Evolutionary conservation across 371 early-diverging fungal genomes (phyloP).

Genomic region (Sporodiniella umbellata): DNA sequence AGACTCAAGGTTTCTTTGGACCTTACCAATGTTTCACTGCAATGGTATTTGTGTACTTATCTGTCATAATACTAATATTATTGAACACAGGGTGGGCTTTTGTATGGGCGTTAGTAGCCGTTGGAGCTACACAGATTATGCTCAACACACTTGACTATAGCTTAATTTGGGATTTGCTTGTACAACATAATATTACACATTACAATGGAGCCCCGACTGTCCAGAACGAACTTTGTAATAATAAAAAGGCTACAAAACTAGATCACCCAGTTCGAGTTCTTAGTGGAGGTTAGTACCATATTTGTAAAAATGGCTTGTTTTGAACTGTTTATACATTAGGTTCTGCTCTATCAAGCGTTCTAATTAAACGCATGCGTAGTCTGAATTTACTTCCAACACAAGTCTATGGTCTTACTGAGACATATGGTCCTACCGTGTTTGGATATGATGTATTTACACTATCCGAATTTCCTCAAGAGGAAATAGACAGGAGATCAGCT

Average conservation of each 20-base stretch:
- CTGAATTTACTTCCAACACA: slow-evolving; percentile 58
- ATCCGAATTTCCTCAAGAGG: slow-evolving; percentile 29
- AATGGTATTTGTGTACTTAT: slow-evolving; percentile 32
- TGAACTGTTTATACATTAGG: slow-evolving; percentile 20
- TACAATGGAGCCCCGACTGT: slow-evolving; percentile 70
- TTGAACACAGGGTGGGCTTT: slow-evolving; percentile 53
- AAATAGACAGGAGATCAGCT: slow-evolving; percentile 42
- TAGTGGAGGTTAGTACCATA: slow-evolving; percentile 37
- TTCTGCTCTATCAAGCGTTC: slow-evolving; percentile 56
- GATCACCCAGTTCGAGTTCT: slow-evolving; percentile 43
- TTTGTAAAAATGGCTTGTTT: not conserved
- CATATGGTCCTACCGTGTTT: slow-evolving; percentile 52
- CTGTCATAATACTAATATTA: no score
- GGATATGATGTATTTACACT: slow-evolving; percentile 35
- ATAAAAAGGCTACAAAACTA: slow-evolving; percentile 45
- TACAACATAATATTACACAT: slow-evolving; percentile 54
- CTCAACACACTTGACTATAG: slow-evolving; percentile 60
- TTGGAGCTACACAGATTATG: slow-evolving; percentile 55
- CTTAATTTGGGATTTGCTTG: slow-evolving; percentile 55
- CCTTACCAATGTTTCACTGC: slow-evolving; percentile 69
- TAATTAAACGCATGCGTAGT: slow-evolving; percentile 47
- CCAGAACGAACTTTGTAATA: slow-evolving; percentile 59
- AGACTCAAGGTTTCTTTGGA: slow-evolving; percentile 57
- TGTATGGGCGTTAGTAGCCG: slow-evolving; percentile 63
- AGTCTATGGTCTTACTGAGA: slow-evolving; percentile 72